Conservation (phyloP, 768 basidiomycete species). For the Lactarius hengduanensis region DNA sequence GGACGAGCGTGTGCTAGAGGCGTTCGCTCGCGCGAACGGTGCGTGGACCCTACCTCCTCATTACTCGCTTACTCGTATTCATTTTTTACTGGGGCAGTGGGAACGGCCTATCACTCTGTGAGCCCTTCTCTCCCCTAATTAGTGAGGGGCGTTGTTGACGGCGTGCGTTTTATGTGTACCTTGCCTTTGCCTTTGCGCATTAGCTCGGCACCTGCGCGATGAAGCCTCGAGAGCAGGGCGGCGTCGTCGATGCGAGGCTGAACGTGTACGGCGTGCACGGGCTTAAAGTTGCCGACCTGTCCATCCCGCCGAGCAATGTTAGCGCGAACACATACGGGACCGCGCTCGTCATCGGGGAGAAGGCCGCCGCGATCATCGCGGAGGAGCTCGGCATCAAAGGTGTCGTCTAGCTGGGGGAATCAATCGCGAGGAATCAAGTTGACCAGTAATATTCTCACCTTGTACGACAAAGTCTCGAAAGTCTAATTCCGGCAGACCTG, state of each 20-base stretch:
- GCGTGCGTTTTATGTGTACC: background rate
- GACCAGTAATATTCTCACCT: background rate
- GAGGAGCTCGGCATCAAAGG: constrained; percentile 48
- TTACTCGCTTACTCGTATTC: background rate
- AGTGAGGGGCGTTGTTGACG: background rate
- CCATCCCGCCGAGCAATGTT: constrained; percentile 42
- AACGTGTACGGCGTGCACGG: constrained; percentile 60
- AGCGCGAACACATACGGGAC: constrained; percentile 46
- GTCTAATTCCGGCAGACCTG: background rate
- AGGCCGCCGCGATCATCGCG: constrained; percentile 58
- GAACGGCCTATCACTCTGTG: constrained; percentile 22
- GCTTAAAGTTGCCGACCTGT: constrained; percentile 54
- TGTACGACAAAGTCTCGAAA: background rate
- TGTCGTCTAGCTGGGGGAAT: constrained; percentile 33
- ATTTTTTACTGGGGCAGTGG: background rate
- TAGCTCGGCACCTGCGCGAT: constrained; percentile 68
- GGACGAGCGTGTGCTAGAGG: constrained; percentile 39
- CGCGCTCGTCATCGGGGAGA: constrained; percentile 53
- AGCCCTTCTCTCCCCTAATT: background rate
- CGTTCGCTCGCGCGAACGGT: constrained; percentile 30
- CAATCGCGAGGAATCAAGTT: background rate
- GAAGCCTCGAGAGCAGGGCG: constrained; percentile 56
- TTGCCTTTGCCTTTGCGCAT: background rate
- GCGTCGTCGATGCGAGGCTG: constrained; percentile 61
- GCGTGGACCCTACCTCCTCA: background rate